Evolutionary conservation across 75 land plant species (phyloP), one percentile per base, ranked within the genome.

Genomic region (Cryptomeria japonica): DNA sequence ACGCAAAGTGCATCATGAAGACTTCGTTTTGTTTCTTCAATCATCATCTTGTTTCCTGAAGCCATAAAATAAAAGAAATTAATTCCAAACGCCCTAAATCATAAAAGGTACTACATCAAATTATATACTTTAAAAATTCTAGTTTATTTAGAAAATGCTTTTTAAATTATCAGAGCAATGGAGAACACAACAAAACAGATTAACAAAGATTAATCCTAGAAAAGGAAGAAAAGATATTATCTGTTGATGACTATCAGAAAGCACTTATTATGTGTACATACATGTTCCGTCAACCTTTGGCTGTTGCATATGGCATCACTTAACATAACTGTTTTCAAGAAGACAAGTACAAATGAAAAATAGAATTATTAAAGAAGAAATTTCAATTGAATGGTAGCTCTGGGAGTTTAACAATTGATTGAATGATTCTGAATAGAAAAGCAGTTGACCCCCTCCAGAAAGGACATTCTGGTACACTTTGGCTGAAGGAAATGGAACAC

Each of bases 1-100:
- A 98, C 99, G 93, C 99, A 98, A 25, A 98, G 89, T 0, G 99
- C 99, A 94, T 98, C 99, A 90, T 98, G 99, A 49, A 98, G 80
- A 83, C 99, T 98, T 10, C 99, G 94, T 82, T 98, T 98, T 64
- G 99, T 98, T 88, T 98, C 99, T 89, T 98, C 99, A 42, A 98
- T 94, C 94, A 98, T 96, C 99, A 98, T 98, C 86, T 98, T 97
- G 93, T 97, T 98, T 80, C 97, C 99, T 98, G 92, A 68, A 87
- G 68, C 3, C 77, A 58, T 36, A 75, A n/a, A 32, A 75, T 75
- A 12, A 10, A 3, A 34, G 34, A 1, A 14, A 34, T 32, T 34
- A 12, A 75, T 25, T 64, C 70, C 28, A 28, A 8, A 64, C 1
- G 32, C 12, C 32, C 72, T 68, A 28, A 28, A n/a, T 72, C 32